A percentile compares a stretch with the other conserved stretches of the same genome.
Conservation (phyloP, 805 yeast genomes). For the Blastobotrys chiropterorum region DNA sequence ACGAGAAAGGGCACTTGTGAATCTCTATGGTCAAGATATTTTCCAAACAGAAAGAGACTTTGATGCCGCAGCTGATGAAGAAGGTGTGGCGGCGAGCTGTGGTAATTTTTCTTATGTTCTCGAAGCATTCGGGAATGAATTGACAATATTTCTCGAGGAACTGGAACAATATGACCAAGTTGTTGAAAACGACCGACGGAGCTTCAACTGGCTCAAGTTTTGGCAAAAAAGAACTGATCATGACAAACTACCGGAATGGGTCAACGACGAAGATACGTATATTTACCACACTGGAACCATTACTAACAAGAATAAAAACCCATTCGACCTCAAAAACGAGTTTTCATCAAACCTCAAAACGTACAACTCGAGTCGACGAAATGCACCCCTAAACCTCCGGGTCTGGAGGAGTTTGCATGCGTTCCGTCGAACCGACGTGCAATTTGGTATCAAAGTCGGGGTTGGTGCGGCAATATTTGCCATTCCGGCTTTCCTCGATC, state of each 20-base stretch:
- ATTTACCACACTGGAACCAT: not conserved
- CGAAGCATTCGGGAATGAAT: slow-evolving; percentile 55
- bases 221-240: slow-evolving; percentile 34
- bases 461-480: slow-evolving; percentile 66
- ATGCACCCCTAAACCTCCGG: slow-evolving; percentile 30
- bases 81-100: slow-evolving; percentile 78
- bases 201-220: slow-evolving; percentile 50
- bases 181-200: slow-evolving; percentile 15
- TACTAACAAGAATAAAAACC: not conserved
- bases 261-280: not conserved
- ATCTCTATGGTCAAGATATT: slow-evolving; percentile 50
- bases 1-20: slow-evolving; percentile 50
- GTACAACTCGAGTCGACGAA: slow-evolving; percentile 2
- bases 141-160: slow-evolving; percentile 41
- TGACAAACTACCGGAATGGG: not conserved
- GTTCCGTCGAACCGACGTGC: slow-evolving; percentile 60
- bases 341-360: slow-evolving; percentile 2
- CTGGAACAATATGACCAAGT: slow-evolving; percentile 36
- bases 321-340: not conserved
- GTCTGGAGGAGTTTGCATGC: slow-evolving; percentile 38
- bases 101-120: slow-evolving; percentile 69
- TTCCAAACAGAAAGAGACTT: slow-evolving; percentile 36
- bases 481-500: slow-evolving; percentile 57
- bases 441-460: slow-evolving; percentile 75
- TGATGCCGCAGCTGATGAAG: slow-evolving; percentile 48